Evolutionary conservation across 1,139 yeast genomes (phyloP).

Genomic region (Sugiyamaella paludigena): DNA sequence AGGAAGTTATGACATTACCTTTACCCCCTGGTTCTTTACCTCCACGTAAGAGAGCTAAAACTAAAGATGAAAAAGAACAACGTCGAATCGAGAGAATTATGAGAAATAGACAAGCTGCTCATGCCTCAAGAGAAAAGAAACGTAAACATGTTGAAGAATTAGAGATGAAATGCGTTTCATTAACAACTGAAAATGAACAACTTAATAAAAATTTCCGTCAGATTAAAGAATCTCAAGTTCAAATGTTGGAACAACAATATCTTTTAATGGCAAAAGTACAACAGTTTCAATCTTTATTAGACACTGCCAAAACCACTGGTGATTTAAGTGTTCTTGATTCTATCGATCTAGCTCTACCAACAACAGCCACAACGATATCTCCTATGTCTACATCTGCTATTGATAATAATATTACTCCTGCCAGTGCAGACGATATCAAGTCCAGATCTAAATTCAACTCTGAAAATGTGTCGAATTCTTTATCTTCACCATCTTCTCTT

Average conservation of each 20-base stretch:
- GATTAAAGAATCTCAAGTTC: slow-evolving; percentile 29
- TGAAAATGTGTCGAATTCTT: no score
- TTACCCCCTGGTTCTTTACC: slow-evolving; percentile 57
- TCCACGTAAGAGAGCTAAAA: slow-evolving; percentile 94
- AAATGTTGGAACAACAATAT: slow-evolving; percentile 29
- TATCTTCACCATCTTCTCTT: neutral
- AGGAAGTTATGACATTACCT: slow-evolving; percentile 35
- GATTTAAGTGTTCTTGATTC: slow-evolving; percentile 30
- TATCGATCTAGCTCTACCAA: slow-evolving; percentile 8
- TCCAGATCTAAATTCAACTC: neutral
- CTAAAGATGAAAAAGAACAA: slow-evolving; percentile 95
- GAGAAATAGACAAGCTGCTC: slow-evolving; percentile 95
- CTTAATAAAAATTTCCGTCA: slow-evolving; percentile 28
- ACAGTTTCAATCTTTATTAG: slow-evolving; percentile 30
- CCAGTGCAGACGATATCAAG: neutral
- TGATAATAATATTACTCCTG: no score
- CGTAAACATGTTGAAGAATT: slow-evolving; percentile 85
- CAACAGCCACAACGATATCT: neutral
- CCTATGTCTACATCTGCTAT: neutral
- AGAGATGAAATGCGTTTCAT: slow-evolving; percentile 47
- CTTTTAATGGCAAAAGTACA: slow-evolving; percentile 30
- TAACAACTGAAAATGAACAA: slow-evolving; percentile 32
- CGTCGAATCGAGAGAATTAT: slow-evolving; percentile 88
- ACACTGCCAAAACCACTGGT: slow-evolving; percentile 34
- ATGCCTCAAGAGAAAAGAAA: slow-evolving; percentile 95